These are phyloP conservation scores for Termitomyces sp. DNA, from an alignment of 768 basidiomycete species.

Conservation along the genomic window DNA sequence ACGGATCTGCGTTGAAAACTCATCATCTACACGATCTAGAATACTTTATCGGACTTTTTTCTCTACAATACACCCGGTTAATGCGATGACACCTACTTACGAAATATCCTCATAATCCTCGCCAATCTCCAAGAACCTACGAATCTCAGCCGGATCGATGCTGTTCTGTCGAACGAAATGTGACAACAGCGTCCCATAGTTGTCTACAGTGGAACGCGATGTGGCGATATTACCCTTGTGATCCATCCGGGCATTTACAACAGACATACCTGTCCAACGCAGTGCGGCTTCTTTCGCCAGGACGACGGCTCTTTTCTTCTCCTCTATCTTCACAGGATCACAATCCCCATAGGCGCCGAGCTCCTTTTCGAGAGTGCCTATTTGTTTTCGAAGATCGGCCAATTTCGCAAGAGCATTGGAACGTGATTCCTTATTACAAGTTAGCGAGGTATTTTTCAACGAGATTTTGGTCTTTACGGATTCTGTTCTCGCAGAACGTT, in stretches of 20 bases:
- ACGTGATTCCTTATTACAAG: conserved; percentile 51
- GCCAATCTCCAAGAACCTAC: conserved; percentile 61
- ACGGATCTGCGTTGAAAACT: not conserved
- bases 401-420: conserved; percentile 51
- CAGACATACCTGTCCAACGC: conserved; percentile 82
- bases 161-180: conserved; percentile 65
- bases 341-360: conserved; percentile 78
- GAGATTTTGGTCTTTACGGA: conserved; percentile 42
- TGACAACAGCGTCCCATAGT: conserved; percentile 63
- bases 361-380: conserved; percentile 59
- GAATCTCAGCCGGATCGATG: conserved; percentile 59
- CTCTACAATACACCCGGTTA: not conserved
- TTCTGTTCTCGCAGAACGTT: conserved; percentile 53
- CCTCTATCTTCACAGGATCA: conserved; percentile 80
- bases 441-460: conserved; percentile 5
- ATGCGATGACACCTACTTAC: conserved; percentile 19
- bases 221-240: not conserved
- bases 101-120: conserved; percentile 80
- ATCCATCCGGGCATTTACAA: not conserved
- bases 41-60: not conserved
- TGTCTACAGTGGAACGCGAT: conserved; percentile 43
- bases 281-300: conserved; percentile 82
- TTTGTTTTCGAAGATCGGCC: conserved; percentile 44
- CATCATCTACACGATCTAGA: not conserved
- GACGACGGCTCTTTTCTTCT: conserved; percentile 66